These are phyloP conservation scores for Floccularia luteovirens DNA, from an alignment of 768 basidiomycete genomes.

Conservation along the genomic window DNA sequence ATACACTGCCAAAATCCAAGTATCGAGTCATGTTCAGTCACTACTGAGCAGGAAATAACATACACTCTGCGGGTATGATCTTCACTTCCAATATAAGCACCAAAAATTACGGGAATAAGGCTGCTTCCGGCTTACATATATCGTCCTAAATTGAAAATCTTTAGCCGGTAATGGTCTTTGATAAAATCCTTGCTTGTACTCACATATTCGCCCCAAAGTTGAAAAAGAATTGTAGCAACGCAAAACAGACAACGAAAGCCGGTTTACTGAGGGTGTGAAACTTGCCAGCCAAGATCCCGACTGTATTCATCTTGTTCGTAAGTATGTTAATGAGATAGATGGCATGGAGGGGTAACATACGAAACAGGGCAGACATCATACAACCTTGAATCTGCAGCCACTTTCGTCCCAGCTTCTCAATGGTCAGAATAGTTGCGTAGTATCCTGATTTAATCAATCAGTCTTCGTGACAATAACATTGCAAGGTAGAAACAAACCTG, in stretches of 20 bases:
- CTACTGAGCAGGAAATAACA: neutral
- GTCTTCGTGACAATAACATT: neutral
- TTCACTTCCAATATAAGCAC: slow-evolving; percentile 16
- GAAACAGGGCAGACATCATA: slow-evolving; percentile 58
- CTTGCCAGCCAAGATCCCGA: slow-evolving; percentile 61
- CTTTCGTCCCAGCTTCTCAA: slow-evolving; percentile 70
- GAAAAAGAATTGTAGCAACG: slow-evolving; percentile 75
- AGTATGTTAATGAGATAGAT: neutral
- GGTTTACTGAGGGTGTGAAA: slow-evolving; percentile 49
- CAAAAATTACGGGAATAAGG: no score
- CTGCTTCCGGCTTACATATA: slow-evolving; percentile 29
- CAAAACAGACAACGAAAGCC: slow-evolving; percentile 65
- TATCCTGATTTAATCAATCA: slow-evolving; percentile 36
- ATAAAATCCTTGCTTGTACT: slow-evolving; percentile 11
- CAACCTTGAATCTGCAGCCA: slow-evolving; percentile 74
- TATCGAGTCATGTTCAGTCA: neutral
- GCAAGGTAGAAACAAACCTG: slow-evolving; percentile 30
- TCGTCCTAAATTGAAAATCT: slow-evolving; percentile 30
- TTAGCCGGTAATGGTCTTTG: neutral
- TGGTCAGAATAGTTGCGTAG: slow-evolving; percentile 59
- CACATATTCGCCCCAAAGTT: slow-evolving; percentile 75
- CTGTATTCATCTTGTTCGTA: no score
- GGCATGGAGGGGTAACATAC: slow-evolving; percentile 23
- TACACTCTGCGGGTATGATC: slow-evolving; percentile 63
- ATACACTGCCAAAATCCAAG: slow-evolving; percentile 39